phyloP scores from a whole-genome alignment of 2,329 filamentous ascomycete species.

The Cryphonectria japonica region DNA sequence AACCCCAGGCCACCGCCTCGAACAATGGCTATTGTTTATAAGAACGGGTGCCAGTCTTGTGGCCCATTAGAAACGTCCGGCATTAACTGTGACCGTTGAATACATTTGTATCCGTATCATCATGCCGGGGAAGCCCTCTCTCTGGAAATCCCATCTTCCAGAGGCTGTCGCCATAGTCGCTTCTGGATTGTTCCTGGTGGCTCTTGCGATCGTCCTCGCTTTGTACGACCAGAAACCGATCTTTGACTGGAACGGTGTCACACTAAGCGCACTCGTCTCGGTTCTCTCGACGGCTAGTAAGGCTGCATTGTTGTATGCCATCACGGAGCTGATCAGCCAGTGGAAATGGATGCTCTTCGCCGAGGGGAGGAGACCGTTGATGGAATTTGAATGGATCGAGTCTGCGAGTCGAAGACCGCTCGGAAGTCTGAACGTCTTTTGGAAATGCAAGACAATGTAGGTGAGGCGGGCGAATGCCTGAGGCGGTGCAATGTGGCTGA shows the following conservation, averaged over 20 bases:
- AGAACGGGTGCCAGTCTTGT: background rate
- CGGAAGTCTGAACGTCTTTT: conserved; percentile 15
- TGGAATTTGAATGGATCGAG: conserved; percentile 22
- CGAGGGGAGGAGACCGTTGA: background rate
- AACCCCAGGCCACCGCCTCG: background rate
- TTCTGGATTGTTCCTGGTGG: conserved; percentile 1
- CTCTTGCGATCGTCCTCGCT: background rate
- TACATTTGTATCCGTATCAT: background rate
- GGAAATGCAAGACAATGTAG: conserved; percentile 9
- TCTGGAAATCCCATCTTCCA: background rate
- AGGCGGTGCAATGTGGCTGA: background rate
- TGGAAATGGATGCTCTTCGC: conserved; percentile 23
- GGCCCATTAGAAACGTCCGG: background rate
- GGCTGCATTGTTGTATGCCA: conserved; percentile 9
- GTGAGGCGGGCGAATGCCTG: background rate
- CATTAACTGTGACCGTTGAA: background rate
- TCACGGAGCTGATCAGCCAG: conserved; percentile 17
- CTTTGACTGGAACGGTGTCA: conserved; percentile 19
- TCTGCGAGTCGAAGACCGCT: conserved; percentile 19
- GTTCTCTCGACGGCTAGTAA: conserved; percentile 18
- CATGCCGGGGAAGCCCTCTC: background rate
- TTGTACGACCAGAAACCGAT: conserved; percentile 5
- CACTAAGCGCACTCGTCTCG: conserved; percentile 15
- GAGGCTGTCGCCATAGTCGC: conserved; percentile 13
- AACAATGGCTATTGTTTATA: background rate